A percentile compares a stretch with the other conserved stretches of the same genome.
Evolutionary conservation across 179 eudicot genomes (phyloP).

Genomic region (Monotropa hypopitys): DNA sequence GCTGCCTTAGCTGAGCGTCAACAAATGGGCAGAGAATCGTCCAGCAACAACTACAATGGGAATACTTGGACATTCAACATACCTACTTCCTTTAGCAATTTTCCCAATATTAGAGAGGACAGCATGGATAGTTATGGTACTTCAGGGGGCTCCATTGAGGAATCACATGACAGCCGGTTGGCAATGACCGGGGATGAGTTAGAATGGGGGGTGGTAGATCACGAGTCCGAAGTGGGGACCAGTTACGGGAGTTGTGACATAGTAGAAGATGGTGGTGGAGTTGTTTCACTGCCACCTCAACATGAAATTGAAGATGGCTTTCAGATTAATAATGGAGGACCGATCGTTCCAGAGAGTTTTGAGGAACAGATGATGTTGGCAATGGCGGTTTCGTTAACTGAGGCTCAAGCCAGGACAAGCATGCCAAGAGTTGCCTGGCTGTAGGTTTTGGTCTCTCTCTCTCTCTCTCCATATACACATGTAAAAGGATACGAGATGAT

Average conservation of each 20-base stretch:
- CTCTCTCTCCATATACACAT: conserved; percentile 3
- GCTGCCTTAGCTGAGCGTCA: conserved; percentile 90
- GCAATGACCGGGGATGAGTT: conserved; percentile 16
- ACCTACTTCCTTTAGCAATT: conserved; percentile 35
- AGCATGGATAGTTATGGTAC: conserved; percentile 19
- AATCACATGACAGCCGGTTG: conserved; percentile 19
- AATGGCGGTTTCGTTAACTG: conserved; percentile 91
- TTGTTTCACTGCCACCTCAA: conserved; percentile 16
- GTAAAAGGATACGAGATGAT: conserved; percentile 8
- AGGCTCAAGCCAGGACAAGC: conserved; percentile 50
- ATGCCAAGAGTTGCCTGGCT: conserved; percentile 78
- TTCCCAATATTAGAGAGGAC: conserved; percentile 24
- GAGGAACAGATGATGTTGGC: conserved; percentile 99
- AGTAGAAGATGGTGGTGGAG: conserved; percentile 14
- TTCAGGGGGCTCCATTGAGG: conserved; percentile 22
- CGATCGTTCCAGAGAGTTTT: conserved; percentile 68
- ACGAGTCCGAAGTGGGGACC: conserved; percentile 44
- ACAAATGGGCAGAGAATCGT: conserved; percentile 42
- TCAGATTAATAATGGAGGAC: conserved; percentile 18
- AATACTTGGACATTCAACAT: conserved; percentile 27
- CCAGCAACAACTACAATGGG: conserved; percentile 22
- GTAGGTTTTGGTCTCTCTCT: conserved; percentile 17
- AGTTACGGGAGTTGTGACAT: conserved; percentile 31
- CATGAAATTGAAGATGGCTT: conserved; percentile 25
- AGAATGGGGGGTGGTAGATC: conserved; percentile 40